Conservation (phyloP, 139 green algal genomes). For the Chara braunii region DNA sequence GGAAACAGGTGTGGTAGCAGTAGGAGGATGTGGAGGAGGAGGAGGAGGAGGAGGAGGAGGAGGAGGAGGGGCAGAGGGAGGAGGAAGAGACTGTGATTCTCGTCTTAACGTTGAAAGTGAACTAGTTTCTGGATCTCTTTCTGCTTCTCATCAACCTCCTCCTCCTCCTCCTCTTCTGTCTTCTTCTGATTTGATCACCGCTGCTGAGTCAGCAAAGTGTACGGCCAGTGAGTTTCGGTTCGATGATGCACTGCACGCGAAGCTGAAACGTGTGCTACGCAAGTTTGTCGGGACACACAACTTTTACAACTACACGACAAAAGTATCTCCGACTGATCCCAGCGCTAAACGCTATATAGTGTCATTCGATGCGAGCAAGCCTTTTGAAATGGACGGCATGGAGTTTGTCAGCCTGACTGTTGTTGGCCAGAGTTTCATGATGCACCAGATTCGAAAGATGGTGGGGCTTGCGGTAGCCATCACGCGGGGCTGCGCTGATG, state of each 20-base stretch:
- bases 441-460: conserved; percentile 92
- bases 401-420: conserved; percentile 47
- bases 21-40: too few species aligned
- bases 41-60: too few species aligned
- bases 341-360: conserved; percentile 63
- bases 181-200: too few species aligned
- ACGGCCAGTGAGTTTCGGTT: not conserved
- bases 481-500: conserved; percentile 38
- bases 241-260: not conserved
- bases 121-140: too few species aligned
- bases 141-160: too few species aligned
- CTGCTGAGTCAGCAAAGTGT: not conserved
- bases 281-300: conserved; percentile 81
- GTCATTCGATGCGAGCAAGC: conserved; percentile 44
- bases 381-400: conserved; percentile 36
- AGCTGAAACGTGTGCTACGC: conserved; percentile 60
- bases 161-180: too few species aligned
- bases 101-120: too few species aligned
- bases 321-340: conserved; percentile 12
- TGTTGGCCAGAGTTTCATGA: conserved; percentile 82
- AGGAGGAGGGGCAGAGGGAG: too few species aligned
- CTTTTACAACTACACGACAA: conserved; percentile 82
- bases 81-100: too few species aligned
- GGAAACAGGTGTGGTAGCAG: too few species aligned
- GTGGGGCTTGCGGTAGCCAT: conserved; percentile 70